These are phyloP conservation scores for Candolleomyces efflorescens DNA, from an alignment of 768 basidiomycete genomes.

Conservation along the genomic window DNA sequence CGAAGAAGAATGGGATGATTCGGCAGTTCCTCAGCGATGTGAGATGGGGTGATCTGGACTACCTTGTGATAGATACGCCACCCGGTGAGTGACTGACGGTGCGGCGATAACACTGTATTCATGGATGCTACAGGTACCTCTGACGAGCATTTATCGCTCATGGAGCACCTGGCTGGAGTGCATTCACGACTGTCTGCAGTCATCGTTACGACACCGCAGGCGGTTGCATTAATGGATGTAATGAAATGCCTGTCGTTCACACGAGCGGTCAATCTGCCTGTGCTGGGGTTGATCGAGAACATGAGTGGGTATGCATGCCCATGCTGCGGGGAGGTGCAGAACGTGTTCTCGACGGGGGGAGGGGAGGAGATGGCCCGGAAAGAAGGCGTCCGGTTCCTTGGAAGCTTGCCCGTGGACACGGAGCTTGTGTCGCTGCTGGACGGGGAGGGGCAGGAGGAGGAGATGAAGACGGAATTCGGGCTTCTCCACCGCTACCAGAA, in stretches of 20 bases:
- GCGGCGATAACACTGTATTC: slow-evolving; percentile 11
- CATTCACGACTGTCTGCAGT: slow-evolving; percentile 76
- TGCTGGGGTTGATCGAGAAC: slow-evolving; percentile 93
- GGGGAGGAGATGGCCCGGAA: slow-evolving; percentile 82
- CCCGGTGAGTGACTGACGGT: slow-evolving; percentile 60
- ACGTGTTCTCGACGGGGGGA: slow-evolving; percentile 92
- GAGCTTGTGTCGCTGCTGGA: slow-evolving; percentile 86
- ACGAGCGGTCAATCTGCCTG: slow-evolving; percentile 77
- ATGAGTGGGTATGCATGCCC: slow-evolving; percentile 99
- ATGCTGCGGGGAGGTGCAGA: slow-evolving; percentile 92
- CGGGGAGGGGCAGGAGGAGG: slow-evolving; percentile 37
- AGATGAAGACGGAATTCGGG: slow-evolving; percentile 34
- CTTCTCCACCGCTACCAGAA: slow-evolving; percentile 58
- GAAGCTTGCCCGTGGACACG: slow-evolving; percentile 89
- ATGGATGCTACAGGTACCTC: slow-evolving; percentile 72
- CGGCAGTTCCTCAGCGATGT: slow-evolving; percentile 92
- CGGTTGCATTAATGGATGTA: slow-evolving; percentile 91
- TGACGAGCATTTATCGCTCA: slow-evolving; percentile 93
- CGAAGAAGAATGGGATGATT: slow-evolving; percentile 99
- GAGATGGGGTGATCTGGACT: slow-evolving; percentile 93
- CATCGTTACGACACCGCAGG: slow-evolving; percentile 96
- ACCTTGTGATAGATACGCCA: slow-evolving; percentile 91
- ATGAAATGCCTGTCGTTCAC: slow-evolving; percentile 97
- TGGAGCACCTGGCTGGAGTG: slow-evolving; percentile 89
- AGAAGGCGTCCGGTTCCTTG: slow-evolving; percentile 75